Evolutionary conservation across 257 asterid genomes (phyloP), one percentile per base, ranked within the genome.

Genomic region (Fraxinus pennsylvanica): DNA sequence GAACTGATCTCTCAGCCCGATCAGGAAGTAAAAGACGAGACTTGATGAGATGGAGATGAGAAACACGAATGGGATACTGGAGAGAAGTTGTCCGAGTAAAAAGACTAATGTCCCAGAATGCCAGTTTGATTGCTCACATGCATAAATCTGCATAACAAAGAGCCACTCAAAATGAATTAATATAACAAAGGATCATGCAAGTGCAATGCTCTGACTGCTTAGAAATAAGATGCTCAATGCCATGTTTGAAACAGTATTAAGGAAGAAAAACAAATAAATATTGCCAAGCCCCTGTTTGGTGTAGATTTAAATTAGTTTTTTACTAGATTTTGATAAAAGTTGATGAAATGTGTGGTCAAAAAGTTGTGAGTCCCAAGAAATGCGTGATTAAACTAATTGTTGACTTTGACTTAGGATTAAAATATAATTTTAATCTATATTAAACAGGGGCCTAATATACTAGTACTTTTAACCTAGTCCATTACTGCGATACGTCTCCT

Each of bases 11-110:
- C 88, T 93, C 70, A 96, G 91, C 73, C 97, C 97, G 10, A 92
- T 75, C 43, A 93, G 95, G 92, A 96, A 96, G 86, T 96, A 96
- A 90, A 96, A 96, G 74, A 89, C 92, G 35, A 96, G 89, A 76
- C 97, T 93, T 36, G 98, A 89, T 3, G 97, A 93, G 77, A 96
- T 80, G 82, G 99, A 90, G 84, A 93, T 97, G 83, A 96, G 97
- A 84, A 96, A 91, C 89, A 96, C 82, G 84, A 93, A 93, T 1
- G 98, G 99, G 29, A 92, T 88, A 80, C 99, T 93, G 73, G 99
- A 90, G 65, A 96, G 45, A 72, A 96, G 86, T 81, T 96, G 98
- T 78, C 97, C 98, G 4, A 92, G 78, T 81, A 96, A 84, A 86
- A 96, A 96, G 78, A 91, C 93, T 1, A 85, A 74, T 69, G 97